Evolutionary conservation across 257 asterid genomes (phyloP).

Genomic region (Solanum rostratum): DNA sequence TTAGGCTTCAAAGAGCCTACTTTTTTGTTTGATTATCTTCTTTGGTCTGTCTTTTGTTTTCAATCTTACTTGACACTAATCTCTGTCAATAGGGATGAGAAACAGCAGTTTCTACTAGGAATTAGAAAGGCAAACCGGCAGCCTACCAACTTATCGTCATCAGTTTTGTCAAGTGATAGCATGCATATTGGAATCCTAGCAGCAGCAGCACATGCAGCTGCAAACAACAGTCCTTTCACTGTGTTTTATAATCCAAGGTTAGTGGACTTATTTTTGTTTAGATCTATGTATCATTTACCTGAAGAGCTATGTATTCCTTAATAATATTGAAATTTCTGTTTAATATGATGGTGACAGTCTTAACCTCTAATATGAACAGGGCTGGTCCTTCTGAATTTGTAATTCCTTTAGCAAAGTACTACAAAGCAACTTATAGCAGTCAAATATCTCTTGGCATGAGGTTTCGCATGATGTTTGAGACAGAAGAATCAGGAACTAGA

Average conservation of each 20-base stretch:
- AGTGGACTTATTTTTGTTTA: neutral
- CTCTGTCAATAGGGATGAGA: constrained; percentile 56
- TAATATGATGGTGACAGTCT: neutral
- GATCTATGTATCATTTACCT: neutral
- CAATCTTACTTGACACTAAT: neutral
- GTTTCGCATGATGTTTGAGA: constrained; percentile 92
- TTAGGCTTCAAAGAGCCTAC: neutral
- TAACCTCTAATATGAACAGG: constrained; percentile 28
- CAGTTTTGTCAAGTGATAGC: constrained; percentile 90
- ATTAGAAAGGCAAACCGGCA: constrained; percentile 76
- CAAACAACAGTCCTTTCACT: constrained; percentile 85
- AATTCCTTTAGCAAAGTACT: constrained; percentile 87
- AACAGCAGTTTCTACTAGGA: constrained; percentile 74
- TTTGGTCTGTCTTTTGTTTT: neutral
- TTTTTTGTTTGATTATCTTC: neutral
- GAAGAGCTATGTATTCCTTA: neutral
- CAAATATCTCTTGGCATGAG: constrained; percentile 95
- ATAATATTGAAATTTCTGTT: neutral
- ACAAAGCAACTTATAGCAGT: constrained; percentile 72
- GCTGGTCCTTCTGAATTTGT: constrained; percentile 94
- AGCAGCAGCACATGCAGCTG: constrained; percentile 99
- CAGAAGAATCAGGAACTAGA: constrained; percentile 92
- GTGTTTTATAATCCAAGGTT: constrained; percentile 95
- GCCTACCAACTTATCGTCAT: constrained; percentile 83
- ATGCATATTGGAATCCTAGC: constrained; percentile 98